Base-by-base conservation (phyloP, 2,329 filamentous ascomycete species). In the Fusarium graminum region DNA sequence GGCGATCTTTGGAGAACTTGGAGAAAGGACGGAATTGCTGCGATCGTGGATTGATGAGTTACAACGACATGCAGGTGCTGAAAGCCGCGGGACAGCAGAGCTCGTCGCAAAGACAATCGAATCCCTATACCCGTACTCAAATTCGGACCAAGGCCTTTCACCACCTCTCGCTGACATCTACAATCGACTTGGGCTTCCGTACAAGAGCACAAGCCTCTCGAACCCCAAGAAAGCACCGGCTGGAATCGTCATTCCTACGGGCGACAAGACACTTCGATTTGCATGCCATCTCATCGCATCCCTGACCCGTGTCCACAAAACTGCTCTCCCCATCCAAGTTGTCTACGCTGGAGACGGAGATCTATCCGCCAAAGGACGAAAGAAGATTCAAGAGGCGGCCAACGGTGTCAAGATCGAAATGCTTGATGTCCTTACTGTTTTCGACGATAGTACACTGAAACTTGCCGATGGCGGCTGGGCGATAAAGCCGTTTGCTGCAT, bases 401-500 rank as follows among this genome's bases (percentile, higher is more conserved):
- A 34, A 56, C 1, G 64, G 55, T 4, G 52, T 46, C 5, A 29
- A 68, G 1, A 65, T 78, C 3, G 70, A 74, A 8, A 76, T 79
- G 41, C 17, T 80, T 16, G 72, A 80, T 54, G 67, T 79, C 7
- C 55, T 74, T 7, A 69, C 64, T 0, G 72, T 79, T 1, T 78
- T 80, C 13, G 68, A 78, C 32, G 77, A 80, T 17, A 39, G 45
- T 1, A 72, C 70, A 2, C 28, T 79, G 26, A 67, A 71, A 0
- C 66, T 80, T 4, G 61, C 63, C 7, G 39, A 72, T 14, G 76
- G 76, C 4, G 75, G 74, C 2, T 81, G 79, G 78, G 80, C 79
- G 14, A 77, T 80, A 46, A 81, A 82, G 43, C 70, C 78, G 4
- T 81, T 81, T 19, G 80, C 79, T 8, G 73, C 73, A 0, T 66